Evolutionary conservation across 495 filamentous ascomycete species (phyloP).

Genomic region (Tetracladium marchalianum): DNA sequence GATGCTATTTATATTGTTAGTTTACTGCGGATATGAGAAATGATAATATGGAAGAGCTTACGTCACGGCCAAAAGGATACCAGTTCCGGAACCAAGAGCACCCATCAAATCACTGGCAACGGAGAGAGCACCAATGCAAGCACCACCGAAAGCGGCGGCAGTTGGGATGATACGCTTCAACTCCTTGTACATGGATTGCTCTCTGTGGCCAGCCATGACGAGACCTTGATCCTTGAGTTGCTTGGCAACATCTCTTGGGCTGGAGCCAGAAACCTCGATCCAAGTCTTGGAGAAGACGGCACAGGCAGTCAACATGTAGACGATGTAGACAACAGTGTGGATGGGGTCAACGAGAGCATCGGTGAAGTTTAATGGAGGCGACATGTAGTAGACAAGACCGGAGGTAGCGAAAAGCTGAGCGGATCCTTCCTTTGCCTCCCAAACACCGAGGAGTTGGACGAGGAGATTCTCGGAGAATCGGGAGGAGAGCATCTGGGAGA

Average conservation of each 20-base stretch:
- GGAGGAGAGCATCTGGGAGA: constrained; percentile 98
- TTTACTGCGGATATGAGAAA: not conserved
- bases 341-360: constrained; percentile 93
- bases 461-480: constrained; percentile 98
- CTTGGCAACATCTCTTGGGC: constrained; percentile 97
- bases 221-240: constrained; percentile 99
- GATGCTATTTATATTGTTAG: constrained; percentile 50
- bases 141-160: constrained; percentile 96
- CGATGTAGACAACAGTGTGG: constrained; percentile 91
- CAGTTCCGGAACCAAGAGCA: constrained; percentile 91
- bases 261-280: constrained; percentile 98
- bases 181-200: constrained; percentile 99
- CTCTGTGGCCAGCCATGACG: constrained; percentile 98
- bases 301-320: constrained; percentile 94
- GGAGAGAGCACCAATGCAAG: constrained; percentile 95
- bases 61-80: constrained; percentile 97
- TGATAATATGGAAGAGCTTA: constrained; percentile 44
- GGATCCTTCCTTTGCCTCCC: constrained; percentile 95
- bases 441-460: constrained; percentile 91
- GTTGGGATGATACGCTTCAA: constrained; percentile 98
- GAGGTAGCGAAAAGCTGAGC: constrained; percentile 88
- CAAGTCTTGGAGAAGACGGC: constrained; percentile 99
- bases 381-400: constrained; percentile 99
- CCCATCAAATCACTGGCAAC: constrained; percentile 93
- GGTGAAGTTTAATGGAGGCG: constrained; percentile 92